Conservation (phyloP, 345 rosid genomes). For the Garcia nutans region DNA sequence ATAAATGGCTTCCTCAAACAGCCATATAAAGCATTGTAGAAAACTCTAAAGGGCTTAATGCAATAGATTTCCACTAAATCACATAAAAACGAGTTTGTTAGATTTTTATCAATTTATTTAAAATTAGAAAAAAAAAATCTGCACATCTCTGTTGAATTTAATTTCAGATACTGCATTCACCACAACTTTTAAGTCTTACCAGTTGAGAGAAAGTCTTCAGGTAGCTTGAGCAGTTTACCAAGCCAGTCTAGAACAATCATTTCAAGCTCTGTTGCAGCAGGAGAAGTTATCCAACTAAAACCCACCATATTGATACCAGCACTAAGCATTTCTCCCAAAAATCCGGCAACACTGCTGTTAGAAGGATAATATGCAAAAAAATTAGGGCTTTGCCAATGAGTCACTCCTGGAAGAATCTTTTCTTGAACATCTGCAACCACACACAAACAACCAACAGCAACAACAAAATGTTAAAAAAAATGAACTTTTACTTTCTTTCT, state of each 20-base stretch:
- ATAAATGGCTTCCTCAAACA: not conserved
- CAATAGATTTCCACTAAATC: not conserved
- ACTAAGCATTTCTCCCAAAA: slow-evolving; percentile 93
- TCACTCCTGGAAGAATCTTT: slow-evolving; percentile 79
- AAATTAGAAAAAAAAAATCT: not conserved
- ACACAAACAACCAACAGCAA: not conserved
- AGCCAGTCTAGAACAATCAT: slow-evolving; percentile 92
- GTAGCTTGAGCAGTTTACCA: slow-evolving; percentile 69
- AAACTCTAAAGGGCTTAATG: not conserved
- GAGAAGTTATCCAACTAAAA: slow-evolving; percentile 91
- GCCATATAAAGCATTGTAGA: not conserved
- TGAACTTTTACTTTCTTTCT: not conserved
- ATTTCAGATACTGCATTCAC: not conserved
- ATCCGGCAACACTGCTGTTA: slow-evolving; percentile 82
- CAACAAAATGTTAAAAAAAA: not conserved
- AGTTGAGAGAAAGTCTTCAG: slow-evolving; percentile 64
- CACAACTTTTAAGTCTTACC: slow-evolving; percentile 37
- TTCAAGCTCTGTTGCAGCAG: slow-evolving; percentile 93
- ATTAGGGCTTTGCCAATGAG: slow-evolving; percentile 92
- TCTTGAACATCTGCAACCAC: slow-evolving; percentile 50
- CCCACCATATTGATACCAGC: slow-evolving; percentile 85
- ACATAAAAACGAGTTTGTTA: not conserved
- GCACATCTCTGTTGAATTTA: not conserved
- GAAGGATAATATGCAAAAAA: slow-evolving; percentile 87
- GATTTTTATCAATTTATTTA: not conserved